Percentiles rank a stretch among this genome's conserved stretches.
phyloP scores from a whole-genome alignment of 2,329 filamentous ascomycete species.

The Mollisia scopiformis region DNA sequence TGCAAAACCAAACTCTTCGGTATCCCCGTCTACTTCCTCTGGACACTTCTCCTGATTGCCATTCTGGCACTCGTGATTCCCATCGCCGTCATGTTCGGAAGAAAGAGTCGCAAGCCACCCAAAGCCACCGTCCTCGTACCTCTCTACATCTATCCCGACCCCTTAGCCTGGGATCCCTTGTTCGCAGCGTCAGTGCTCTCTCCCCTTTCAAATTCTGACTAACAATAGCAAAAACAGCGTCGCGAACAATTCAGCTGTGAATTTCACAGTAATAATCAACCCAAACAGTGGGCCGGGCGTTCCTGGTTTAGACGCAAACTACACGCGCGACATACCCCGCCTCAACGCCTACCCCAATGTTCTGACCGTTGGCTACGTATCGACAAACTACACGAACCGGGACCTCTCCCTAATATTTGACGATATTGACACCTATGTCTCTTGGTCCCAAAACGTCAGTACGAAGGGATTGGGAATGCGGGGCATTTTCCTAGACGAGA shows the following conservation, averaged over 20 bases:
- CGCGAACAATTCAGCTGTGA: slow-evolving; percentile 26
- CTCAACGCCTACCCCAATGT: slow-evolving; percentile 44
- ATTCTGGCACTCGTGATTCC: slow-evolving; percentile 24
- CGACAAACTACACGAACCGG: slow-evolving; percentile 38
- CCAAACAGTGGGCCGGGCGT: slow-evolving; percentile 38
- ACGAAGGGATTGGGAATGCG: slow-evolving; percentile 43
- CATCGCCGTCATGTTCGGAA: slow-evolving; percentile 38
- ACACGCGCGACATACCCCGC: slow-evolving; percentile 38
- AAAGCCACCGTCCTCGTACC: slow-evolving; percentile 48
- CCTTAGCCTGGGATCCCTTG: slow-evolving; percentile 49
- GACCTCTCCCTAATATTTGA: slow-evolving; percentile 34
- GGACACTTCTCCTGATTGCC: slow-evolving; percentile 9
- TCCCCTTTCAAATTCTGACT: not conserved
- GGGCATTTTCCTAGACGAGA: slow-evolving; percentile 52
- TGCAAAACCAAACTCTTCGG: slow-evolving; percentile 12
- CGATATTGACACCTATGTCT: slow-evolving; percentile 47
- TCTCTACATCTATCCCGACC: slow-evolving; percentile 51
- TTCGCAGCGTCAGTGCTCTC: slow-evolving; percentile 42
- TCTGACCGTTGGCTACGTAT: slow-evolving; percentile 45
- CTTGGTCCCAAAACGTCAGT: slow-evolving; percentile 42
- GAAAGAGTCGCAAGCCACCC: slow-evolving; percentile 37
- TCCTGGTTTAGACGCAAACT: slow-evolving; percentile 38
- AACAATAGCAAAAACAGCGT: slow-evolving; percentile 4
- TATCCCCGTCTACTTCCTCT: slow-evolving; percentile 14
- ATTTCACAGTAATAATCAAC: slow-evolving; percentile 36